Percentiles rank a stretch among this genome's conserved stretches.
Evolutionary conservation across 305 asterid species (phyloP).

Genomic region (Plantago coronopus): DNA sequence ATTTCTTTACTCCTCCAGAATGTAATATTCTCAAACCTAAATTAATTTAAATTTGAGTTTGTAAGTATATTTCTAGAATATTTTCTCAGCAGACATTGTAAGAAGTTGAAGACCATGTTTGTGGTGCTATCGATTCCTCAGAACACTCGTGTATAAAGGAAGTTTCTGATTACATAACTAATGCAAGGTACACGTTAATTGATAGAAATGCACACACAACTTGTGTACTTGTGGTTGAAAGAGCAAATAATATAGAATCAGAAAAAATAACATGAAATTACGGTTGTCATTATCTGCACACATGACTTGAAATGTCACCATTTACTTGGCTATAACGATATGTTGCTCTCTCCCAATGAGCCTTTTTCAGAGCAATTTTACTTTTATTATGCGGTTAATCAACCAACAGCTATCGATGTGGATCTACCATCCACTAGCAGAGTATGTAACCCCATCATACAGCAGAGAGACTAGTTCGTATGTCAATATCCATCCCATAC

Average conservation of each 20-base stretch:
- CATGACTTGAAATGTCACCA: no score
- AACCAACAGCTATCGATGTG: no score
- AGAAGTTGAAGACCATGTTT: slow-evolving; percentile 18
- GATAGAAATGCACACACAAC: background rate
- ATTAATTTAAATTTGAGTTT: slow-evolving; percentile 23
- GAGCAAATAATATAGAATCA: background rate
- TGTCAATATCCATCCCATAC: no score
- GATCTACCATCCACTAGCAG: no score
- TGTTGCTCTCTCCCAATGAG: no score
- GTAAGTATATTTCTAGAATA: slow-evolving; percentile 14
- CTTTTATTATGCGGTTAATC: no score
- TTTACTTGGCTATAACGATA: no score
- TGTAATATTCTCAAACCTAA: slow-evolving; percentile 87
- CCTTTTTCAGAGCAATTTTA: no score
- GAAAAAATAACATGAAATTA: background rate
- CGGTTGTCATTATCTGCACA: background rate
- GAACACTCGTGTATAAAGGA: background rate
- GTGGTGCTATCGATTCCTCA: slow-evolving; percentile 16
- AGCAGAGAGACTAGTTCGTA: no score
- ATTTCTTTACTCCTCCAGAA: slow-evolving; percentile 78
- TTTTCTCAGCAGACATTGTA: background rate
- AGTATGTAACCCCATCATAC: no score
- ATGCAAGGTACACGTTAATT: slow-evolving; percentile 7
- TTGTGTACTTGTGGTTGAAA: background rate
- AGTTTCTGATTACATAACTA: background rate